A percentile compares a stretch with the other conserved stretches of the same genome.
Evolutionary conservation across 257 asterid genomes (phyloP).

Genomic region (Primulina eburnea): DNA sequence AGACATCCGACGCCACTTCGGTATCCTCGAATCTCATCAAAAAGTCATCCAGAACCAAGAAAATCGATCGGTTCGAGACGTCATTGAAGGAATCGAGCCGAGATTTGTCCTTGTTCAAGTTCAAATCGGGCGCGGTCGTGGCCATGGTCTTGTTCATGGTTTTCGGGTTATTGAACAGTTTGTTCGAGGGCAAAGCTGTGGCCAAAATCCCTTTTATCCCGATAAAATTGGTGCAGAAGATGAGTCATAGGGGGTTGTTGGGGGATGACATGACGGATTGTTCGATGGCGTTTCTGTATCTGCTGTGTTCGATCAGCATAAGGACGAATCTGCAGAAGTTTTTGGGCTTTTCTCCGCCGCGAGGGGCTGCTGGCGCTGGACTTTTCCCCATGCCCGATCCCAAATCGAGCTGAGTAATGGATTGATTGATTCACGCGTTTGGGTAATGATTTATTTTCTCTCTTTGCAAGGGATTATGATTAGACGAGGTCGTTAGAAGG

Average conservation of each 20-base stretch:
- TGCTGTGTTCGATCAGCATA: conserved; percentile 84
- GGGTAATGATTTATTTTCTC: neutral
- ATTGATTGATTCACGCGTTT: conserved; percentile 11
- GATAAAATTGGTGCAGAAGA: conserved; percentile 77
- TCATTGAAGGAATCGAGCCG: conserved; percentile 88
- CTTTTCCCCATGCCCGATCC: conserved; percentile 89
- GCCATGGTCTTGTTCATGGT: conserved; percentile 84
- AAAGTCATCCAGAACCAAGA: conserved; percentile 66
- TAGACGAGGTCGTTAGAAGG: conserved; percentile 8
- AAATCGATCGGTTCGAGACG: conserved; percentile 84
- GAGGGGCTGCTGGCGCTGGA: conserved; percentile 92
- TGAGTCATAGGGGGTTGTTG: conserved; percentile 89
- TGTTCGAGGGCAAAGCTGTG: conserved; percentile 81
- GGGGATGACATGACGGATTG: conserved; percentile 98
- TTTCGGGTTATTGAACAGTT: conserved; percentile 72
- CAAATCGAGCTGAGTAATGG: conserved; percentile 48
- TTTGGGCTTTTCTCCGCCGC: conserved; percentile 90
- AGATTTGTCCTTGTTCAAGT: conserved; percentile 80
- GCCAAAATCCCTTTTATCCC: conserved; percentile 94
- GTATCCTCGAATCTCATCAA: conserved; percentile 35
- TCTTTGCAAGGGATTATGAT: conserved; percentile 11
- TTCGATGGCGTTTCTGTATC: conserved; percentile 89
- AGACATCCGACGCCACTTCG: conserved; percentile 41
- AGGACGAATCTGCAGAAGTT: conserved; percentile 95
- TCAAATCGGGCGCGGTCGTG: conserved; percentile 91